Percentiles rank a stretch among this genome's conserved stretches.
Conservation (phyloP, 2,329 filamentous ascomycete species). For the Ascochyta lentis region DNA sequence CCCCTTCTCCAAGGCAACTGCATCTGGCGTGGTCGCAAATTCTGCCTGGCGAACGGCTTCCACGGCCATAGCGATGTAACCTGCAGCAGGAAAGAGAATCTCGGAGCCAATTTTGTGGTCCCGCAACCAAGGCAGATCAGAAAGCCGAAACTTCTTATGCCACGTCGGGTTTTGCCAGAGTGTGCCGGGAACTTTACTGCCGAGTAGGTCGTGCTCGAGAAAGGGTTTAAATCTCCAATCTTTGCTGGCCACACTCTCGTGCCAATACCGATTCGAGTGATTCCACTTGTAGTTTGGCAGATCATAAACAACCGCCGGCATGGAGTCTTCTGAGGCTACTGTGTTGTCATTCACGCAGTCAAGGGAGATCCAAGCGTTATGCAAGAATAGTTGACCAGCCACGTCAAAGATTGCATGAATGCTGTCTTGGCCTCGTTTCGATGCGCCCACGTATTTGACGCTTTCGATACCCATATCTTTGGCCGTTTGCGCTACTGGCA, state of each 20-base stretch:
- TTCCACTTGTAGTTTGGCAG: conserved; percentile 47
- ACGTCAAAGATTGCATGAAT: conserved; percentile 2
- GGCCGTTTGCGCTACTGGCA: conserved; percentile 15
- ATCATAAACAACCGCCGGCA: conserved; percentile 1
- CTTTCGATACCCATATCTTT: background rate
- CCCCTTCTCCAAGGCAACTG: too few species aligned
- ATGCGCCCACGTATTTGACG: background rate
- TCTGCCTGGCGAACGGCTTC: conserved; percentile 20
- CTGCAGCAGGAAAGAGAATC: conserved; percentile 27
- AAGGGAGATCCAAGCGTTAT: background rate
- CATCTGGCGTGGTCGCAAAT: too few species aligned
- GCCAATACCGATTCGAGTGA: conserved; percentile 39
- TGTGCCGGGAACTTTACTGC: too few species aligned
- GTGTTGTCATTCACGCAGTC: background rate
- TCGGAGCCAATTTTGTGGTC: conserved; percentile 30
- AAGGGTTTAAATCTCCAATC: too few species aligned
- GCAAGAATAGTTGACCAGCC: background rate
- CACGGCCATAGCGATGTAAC: conserved; percentile 25
- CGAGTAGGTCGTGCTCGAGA: too few species aligned
- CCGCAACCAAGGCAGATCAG: conserved; percentile 30
- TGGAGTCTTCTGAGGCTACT: background rate
- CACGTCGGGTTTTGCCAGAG: too few species aligned
- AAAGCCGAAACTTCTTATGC: background rate
- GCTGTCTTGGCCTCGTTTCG: background rate
- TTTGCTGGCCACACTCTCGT: conserved; percentile 11